Evolutionary conservation across 352 stramenopile species (phyloP).

Genomic region (Pythium vanterpoolii): DNA sequence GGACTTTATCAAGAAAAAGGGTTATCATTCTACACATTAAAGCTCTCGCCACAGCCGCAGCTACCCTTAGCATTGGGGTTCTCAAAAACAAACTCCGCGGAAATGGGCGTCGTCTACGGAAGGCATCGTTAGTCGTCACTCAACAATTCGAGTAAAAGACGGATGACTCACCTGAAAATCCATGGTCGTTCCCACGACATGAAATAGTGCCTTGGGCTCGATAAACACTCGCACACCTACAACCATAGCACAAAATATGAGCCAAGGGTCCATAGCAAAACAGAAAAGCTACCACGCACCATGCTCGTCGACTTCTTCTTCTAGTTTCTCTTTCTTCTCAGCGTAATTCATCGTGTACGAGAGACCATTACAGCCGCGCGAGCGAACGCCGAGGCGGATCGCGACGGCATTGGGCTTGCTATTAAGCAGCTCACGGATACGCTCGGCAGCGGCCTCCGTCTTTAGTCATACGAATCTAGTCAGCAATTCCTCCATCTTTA

Average conservation of each 20-base stretch:
- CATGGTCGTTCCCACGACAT: slow-evolving; percentile 98
- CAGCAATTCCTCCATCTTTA: not conserved
- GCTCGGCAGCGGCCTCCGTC: slow-evolving; percentile 85
- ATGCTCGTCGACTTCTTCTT: slow-evolving; percentile 92
- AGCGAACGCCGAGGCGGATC: slow-evolving; percentile 95
- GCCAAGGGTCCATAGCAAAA: not conserved
- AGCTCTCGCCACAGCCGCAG: slow-evolving; percentile 99
- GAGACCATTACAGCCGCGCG: slow-evolving; percentile 96
- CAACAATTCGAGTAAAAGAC: not conserved
- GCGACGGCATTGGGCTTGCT: slow-evolving; percentile 90
- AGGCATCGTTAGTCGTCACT: not conserved
- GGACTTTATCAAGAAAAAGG: not conserved
- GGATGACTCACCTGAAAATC: slow-evolving; percentile 86
- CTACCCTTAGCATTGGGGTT: slow-evolving; percentile 99
- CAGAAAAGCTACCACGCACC: slow-evolving; percentile 29
- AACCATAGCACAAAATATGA: not conserved
- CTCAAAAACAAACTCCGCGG: slow-evolving; percentile 98
- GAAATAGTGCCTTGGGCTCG: slow-evolving; percentile 98
- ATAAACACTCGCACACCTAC: slow-evolving; percentile 96
- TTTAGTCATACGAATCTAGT: slow-evolving; percentile 16
- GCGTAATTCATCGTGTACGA: slow-evolving; percentile 99
- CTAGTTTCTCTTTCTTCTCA: slow-evolving; percentile 91
- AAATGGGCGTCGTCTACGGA: slow-evolving; percentile 92
- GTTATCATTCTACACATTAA: slow-evolving; percentile 92
- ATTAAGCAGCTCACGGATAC: slow-evolving; percentile 84